Conservation (phyloP, 148 eudicot genomes). For the Pharnaceum exiguum region DNA sequence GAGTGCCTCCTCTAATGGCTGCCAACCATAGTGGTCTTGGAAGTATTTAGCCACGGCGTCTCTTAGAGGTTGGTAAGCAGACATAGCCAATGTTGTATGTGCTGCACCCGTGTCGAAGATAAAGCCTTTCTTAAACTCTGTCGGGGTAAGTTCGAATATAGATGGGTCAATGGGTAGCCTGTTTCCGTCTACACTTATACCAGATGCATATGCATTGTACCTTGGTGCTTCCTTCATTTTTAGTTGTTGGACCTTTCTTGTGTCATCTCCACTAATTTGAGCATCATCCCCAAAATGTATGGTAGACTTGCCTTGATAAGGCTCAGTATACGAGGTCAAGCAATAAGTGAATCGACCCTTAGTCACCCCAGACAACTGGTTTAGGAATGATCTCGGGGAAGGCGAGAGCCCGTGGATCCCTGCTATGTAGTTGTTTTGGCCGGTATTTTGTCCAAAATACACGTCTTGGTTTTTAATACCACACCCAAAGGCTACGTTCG, state of each 20-base stretch:
- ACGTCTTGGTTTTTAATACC: background rate
- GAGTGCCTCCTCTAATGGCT: background rate
- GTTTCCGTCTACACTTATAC: conserved; percentile 1
- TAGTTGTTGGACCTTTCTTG: background rate
- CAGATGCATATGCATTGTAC: background rate
- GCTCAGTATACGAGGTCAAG: background rate
- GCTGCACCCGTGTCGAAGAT: conserved; percentile 13
- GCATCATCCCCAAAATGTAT: conserved; percentile 6
- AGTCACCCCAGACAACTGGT: background rate
- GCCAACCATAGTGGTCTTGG: background rate
- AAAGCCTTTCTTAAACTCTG: background rate
- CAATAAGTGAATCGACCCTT: conserved; percentile 14
- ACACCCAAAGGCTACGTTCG: conserved; percentile 3
- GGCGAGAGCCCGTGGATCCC: conserved; percentile 1
- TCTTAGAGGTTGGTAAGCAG: background rate
- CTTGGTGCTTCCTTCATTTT: background rate
- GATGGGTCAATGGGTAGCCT: background rate
- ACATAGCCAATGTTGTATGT: background rate
- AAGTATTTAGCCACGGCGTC: background rate
- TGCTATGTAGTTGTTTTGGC: background rate
- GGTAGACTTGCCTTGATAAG: background rate
- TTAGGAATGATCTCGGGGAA: background rate
- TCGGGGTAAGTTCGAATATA: background rate
- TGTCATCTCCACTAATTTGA: background rate
- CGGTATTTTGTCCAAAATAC: no score